Base-by-base conservation (phyloP, 257 asterid genomes). In the Fraxinus anomala region DNA sequence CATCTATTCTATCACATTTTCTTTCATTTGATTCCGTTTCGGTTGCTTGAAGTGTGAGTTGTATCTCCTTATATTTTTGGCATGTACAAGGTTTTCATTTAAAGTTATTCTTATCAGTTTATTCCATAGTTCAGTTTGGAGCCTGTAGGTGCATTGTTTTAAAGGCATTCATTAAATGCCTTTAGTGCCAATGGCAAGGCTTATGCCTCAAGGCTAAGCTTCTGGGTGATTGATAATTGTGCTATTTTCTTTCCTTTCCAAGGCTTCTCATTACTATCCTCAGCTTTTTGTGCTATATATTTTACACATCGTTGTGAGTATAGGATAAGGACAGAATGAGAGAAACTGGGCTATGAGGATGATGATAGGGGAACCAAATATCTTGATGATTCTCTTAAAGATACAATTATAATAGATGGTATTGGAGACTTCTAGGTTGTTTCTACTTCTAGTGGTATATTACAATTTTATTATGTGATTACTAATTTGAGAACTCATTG, bases 41-140 rank as follows among this genome's bases (percentile, higher is more conserved):
- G 61, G 23, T 31, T 51, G 24, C 28, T 47, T 26, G 56, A 24
- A 36, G 68, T 69, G 67, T 59, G 67, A 21, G 24, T 6, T 21
- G 28, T 28, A 28, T 12, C 42, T 77, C 56, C 36, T 70, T 23
- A 23, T 12, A 33, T 16, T 24, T 68, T 6, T 66, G 75, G 23
- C 70, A 49, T 51, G 23, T 54, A 3, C 17, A 34, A 44, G 16
- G 14, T 42, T 34, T 21, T n/a, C 54, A 9, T 59, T 59, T 59
- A 21, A 59, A 61, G 78, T 34, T 59, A 21, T 76, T n/a, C 59
- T 13, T 61, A 47, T 77, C n/a, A 56, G 6, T 7, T 74, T n/a
- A 9, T 68, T 61, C 26, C 70, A 44, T 34, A 33, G 14, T 28
- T 31, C 40, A 33, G 56, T 47, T 33, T 56, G 65, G 65, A 59